A percentile compares a stretch with the other conserved stretches of the same genome.
phyloP scores from a whole-genome alignment of 208 protist species.

The Porcisia deanei region DNA sequence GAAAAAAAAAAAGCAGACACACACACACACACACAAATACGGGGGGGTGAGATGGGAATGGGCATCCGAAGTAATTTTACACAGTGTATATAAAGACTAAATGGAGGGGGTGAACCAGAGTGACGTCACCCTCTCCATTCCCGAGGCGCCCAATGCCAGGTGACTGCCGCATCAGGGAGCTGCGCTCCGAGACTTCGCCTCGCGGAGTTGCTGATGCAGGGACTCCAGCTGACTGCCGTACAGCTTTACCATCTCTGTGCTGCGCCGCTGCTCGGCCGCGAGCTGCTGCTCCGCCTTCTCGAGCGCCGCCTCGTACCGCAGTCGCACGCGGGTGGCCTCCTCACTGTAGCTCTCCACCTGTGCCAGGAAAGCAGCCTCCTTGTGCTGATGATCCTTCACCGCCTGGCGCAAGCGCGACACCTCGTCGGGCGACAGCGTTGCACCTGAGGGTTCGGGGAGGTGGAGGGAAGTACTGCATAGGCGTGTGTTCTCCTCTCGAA shows the following conservation, averaged over 20 bases:
- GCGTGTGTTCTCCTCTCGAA: constrained; percentile 32
- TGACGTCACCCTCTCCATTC: too few relatives aligned
- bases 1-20: too few relatives aligned
- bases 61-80: too few relatives aligned
- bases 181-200: constrained; percentile 25
- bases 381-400: constrained; percentile 18
- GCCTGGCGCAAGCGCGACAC: constrained; percentile 16
- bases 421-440: constrained; percentile 9
- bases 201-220: constrained; percentile 59
- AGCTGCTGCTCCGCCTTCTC: constrained; percentile 40
- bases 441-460: neutral
- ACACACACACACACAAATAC: too few relatives aligned
- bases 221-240: constrained; percentile 64
- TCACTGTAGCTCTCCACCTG: constrained; percentile 61
- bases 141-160: neutral
- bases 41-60: too few relatives aligned
- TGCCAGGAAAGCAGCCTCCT: constrained; percentile 43
- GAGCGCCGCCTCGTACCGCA: constrained; percentile 33
- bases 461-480: constrained; percentile 8
- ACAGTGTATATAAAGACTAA: too few relatives aligned
- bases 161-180: neutral
- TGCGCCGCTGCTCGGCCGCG: constrained; percentile 44
- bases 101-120: neutral
- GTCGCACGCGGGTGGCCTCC: constrained; percentile 36
- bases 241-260: constrained; percentile 59